A percentile compares a stretch with the other conserved stretches of the same genome.
These are phyloP conservation scores for Isoetes taiwanensis DNA, from an alignment of 75 land plant species.

Conservation along the genomic window DNA sequence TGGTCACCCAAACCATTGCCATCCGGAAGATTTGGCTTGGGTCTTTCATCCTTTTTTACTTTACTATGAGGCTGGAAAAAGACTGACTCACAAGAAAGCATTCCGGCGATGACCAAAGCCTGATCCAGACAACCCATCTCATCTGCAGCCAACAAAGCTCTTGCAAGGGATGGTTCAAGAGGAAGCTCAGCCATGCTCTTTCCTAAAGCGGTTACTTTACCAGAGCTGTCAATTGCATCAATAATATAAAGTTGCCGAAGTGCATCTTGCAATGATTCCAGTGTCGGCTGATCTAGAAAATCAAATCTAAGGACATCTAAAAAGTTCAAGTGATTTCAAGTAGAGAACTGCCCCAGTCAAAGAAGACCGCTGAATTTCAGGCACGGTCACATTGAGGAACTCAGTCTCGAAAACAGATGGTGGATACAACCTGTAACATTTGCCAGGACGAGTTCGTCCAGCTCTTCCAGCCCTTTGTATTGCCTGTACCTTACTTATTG, in stretches of 20 bases:
- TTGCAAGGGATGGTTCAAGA: constrained; percentile 87
- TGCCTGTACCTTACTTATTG: constrained; percentile 98
- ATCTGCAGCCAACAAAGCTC: constrained; percentile 86
- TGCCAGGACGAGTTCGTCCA: constrained; percentile 95
- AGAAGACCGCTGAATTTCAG: constrained; percentile 93
- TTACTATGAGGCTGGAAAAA: constrained; percentile 31
- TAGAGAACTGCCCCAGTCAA: constrained; percentile 88
- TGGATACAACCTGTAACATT: constrained; percentile 80
- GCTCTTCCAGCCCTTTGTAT: constrained; percentile 93
- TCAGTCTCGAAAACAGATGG: constrained; percentile 46
- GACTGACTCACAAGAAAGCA: constrained; percentile 81
- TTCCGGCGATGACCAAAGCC: constrained; percentile 80
- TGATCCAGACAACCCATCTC: constrained; percentile 67
- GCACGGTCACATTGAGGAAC: constrained; percentile 67
- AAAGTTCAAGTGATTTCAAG: constrained; percentile 75
- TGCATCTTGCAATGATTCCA: constrained; percentile 80
- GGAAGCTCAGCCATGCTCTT: constrained; percentile 91
- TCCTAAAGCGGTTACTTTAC: constrained; percentile 58
- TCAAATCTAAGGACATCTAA: constrained; percentile 82
- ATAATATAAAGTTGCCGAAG: constrained; percentile 78
- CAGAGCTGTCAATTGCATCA: constrained; percentile 88
- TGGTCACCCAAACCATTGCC: constrained; percentile 92
- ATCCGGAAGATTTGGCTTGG: constrained; percentile 49
- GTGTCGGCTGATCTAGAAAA: constrained; percentile 89
- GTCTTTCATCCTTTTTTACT: constrained; percentile 55